Evolutionary conservation across 2,329 filamentous ascomycete genomes (phyloP).

Genomic region (Graphilbum sp.): DNA sequence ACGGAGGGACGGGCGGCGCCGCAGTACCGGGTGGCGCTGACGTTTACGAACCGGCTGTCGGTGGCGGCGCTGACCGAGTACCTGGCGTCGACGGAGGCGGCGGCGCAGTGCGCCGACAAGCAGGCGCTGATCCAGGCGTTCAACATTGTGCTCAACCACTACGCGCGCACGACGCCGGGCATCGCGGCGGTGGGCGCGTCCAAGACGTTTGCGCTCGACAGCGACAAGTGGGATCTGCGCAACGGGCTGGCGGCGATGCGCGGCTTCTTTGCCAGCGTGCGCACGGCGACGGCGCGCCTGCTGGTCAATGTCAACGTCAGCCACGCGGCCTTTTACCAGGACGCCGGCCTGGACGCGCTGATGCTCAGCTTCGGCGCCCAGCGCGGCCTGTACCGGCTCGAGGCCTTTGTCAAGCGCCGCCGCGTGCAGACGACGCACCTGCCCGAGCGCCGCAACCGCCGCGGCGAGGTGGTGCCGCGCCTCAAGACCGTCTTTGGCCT

Average conservation of each 20-base stretch:
- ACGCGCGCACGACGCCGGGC: constrained; percentile 18
- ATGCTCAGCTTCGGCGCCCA: constrained; percentile 1
- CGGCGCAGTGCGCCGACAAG: constrained; percentile 30
- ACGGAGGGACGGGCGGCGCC: no score
- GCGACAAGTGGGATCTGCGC: constrained; percentile 11
- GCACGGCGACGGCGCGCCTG: constrained; percentile 34
- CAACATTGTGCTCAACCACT: constrained; percentile 32
- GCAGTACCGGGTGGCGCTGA: constrained; percentile 11
- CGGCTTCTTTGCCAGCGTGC: constrained; percentile 39
- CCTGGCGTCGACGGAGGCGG: constrained; percentile 18
- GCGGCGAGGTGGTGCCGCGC: constrained; percentile 17
- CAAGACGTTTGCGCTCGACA: constrained; percentile 29
- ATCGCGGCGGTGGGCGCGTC: constrained; percentile 24
- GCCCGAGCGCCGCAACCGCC: constrained; percentile 16
- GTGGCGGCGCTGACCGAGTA: constrained; percentile 13
- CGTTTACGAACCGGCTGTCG: constrained; percentile 12
- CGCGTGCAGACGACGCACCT: constrained; percentile 23
- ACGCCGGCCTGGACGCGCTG: not conserved
- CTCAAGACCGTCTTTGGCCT: constrained; percentile 12
- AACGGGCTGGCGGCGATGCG: constrained; percentile 16
- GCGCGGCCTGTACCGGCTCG: constrained; percentile 10
- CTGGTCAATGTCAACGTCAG: constrained; percentile 39
- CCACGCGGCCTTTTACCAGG: constrained; percentile 31
- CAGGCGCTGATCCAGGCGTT: constrained; percentile 27
- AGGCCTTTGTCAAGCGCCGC: constrained; percentile 21